phyloP scores from a whole-genome alignment of 257 asterid genomes.

The Salvia hispanica region DNA sequence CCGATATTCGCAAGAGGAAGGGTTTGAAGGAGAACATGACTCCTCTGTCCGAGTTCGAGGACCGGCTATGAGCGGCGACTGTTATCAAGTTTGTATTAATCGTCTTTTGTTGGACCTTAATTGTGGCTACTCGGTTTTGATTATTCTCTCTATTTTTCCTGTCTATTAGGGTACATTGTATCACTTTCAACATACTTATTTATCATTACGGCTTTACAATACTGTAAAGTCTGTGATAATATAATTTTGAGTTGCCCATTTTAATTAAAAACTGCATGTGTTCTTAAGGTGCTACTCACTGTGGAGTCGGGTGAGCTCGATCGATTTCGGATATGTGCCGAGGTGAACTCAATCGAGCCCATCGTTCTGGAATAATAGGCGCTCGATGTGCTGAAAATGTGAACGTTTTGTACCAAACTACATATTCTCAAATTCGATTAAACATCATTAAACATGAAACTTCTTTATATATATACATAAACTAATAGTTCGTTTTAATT shows the following conservation, averaged over 20 bases:
- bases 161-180: background rate
- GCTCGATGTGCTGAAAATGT: no score
- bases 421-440: no score
- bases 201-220: background rate
- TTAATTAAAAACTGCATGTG: no score
- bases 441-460: no score
- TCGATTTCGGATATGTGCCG: no score
- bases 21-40: slow-evolving; percentile 60
- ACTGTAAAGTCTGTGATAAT: background rate
- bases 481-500: background rate
- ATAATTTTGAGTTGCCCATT: background rate
- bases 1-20: slow-evolving; percentile 50
- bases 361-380: no score
- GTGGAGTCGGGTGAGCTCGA: no score
- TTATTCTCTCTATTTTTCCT: background rate
- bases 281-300: no score
- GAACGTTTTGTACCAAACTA: no score
- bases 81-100: background rate
- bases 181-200: background rate
- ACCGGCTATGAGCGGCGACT: slow-evolving; percentile 35
- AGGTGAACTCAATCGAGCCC: no score
- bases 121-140: slow-evolving; percentile 3
- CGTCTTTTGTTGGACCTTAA: background rate
- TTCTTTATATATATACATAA: no score
- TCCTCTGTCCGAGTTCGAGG: slow-evolving; percentile 44